Base-by-base conservation (phyloP, 176 grass and related monocot genomes). In the Eragrostis curvula region DNA sequence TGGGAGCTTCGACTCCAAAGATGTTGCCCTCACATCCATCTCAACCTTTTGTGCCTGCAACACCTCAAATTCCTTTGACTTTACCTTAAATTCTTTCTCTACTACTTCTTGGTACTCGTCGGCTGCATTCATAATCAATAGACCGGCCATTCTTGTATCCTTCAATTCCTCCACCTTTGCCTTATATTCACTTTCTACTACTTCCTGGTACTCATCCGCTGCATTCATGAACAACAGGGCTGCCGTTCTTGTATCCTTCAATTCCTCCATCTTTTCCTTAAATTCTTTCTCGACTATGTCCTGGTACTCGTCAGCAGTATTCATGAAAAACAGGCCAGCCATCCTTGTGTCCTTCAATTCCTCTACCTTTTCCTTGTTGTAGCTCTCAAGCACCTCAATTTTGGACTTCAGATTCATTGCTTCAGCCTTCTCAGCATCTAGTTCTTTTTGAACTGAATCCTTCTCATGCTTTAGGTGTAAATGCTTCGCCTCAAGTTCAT, bases 311-410 rank as follows among this genome's bases (percentile, higher is more conserved):
- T 75, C 32, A 30, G 73, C 36, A 0, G 52, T 30, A 12, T 43
- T 14, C 73, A 58, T 75, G 20, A 75, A 75, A 11, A 75, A 1
- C 21, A 58, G 36, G 5, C 20, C 51, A 0, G 32, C 73, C 52
- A n/a, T 58, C 36, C 12, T 2, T 8, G 73, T 58, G 8, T 58
- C 21, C 20, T 7, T 52, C 72, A 74, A 15, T 2, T 56, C 72
- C 11, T 40, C 72, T 0, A 9, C 32, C 72, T 24, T 24, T 21
- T 11, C 52, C 52, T 6, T 24, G 28, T 81, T 67, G 45, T 14
- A 24, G 17, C 75, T 83, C 73, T 85, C 46, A 39, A 92, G 66
- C 39, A 51, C 79, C 68, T 85, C 68, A 30, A 83, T 62, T 60
- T 83, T 80, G 32, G 48, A 52, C 43, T 32, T 82, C 15, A 86